Evolutionary conservation across 345 rosid species (phyloP).

Genomic region (Punica granatum): DNA sequence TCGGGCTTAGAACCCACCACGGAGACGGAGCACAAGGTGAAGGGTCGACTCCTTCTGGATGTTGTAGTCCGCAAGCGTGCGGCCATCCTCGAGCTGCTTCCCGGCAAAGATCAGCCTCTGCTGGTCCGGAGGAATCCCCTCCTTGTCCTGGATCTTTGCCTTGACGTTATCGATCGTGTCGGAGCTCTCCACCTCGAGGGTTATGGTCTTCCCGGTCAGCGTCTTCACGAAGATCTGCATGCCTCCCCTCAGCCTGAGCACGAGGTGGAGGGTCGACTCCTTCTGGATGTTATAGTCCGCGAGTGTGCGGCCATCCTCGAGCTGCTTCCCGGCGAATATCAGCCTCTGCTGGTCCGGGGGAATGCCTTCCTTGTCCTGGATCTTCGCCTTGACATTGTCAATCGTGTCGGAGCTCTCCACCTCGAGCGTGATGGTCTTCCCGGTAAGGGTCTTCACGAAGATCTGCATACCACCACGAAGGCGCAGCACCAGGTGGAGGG

Average conservation of each 20-base stretch:
- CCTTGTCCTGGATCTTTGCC: constrained; percentile 1
- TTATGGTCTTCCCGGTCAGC: not conserved
- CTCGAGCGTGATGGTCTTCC: not conserved
- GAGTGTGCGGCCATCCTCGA: not conserved
- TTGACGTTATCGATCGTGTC: not conserved
- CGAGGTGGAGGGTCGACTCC: not conserved
- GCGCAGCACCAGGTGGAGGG: not conserved
- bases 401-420: not conserved
- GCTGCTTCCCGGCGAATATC: constrained; percentile 1
- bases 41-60: constrained; percentile 10
- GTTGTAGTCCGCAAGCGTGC: constrained; percentile 4
- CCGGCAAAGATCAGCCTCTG: constrained; percentile 7
- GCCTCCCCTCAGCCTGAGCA: not conserved
- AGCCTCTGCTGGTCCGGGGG: not conserved
- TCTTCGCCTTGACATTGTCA: not conserved
- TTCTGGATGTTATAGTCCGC: constrained; percentile 1
- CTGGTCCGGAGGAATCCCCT: constrained; percentile 2
- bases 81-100: constrained; percentile 5
- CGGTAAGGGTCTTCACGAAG: not conserved
- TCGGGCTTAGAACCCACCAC: constrained; percentile 6
- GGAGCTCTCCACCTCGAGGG: not conserved
- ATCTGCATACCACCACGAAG: not conserved
- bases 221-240: not conserved
- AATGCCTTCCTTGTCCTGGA: not conserved
- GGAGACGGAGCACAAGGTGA: constrained; percentile 7